These are phyloP conservation scores for Meredithiella fracta DNA, from an alignment of 2,329 filamentous ascomycete genomes.

Conservation along the genomic window DNA sequence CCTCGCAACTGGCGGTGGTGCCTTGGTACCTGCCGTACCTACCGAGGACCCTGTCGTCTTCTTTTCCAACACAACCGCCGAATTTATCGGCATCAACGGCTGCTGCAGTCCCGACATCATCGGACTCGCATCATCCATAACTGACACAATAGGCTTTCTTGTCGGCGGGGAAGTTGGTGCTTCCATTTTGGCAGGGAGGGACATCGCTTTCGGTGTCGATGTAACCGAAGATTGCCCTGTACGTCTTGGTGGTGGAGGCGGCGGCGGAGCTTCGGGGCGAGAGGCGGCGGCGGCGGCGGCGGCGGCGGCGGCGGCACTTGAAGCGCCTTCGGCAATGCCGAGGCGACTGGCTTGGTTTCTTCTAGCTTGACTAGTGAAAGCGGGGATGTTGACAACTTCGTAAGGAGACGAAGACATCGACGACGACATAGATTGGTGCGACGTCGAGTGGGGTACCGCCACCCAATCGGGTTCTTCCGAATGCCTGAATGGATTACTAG, in stretches of 20 bases:
- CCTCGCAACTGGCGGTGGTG: conserved; percentile 41
- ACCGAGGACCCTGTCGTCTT: not conserved
- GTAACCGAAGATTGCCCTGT: not conserved
- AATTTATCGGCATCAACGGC: conserved; percentile 9
- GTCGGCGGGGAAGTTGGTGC: conserved; percentile 1
- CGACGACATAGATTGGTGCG: conserved; percentile 36
- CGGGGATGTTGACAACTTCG: conserved; percentile 38
- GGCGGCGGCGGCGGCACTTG: conserved; percentile 16
- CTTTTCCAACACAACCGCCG: not conserved
- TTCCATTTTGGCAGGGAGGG: conserved; percentile 14
- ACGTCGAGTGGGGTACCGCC: conserved; percentile 37
- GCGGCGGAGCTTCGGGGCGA: conserved; percentile 28
- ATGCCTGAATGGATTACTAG: conserved; percentile 61
- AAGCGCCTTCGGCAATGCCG: conserved; percentile 25
- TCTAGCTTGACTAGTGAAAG: conserved; percentile 4
- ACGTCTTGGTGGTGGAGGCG: conserved; percentile 27
- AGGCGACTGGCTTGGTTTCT: conserved; percentile 21
- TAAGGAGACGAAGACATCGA: conserved; percentile 44
- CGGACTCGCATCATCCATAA: conserved; percentile 13
- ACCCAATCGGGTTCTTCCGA: conserved; percentile 77
- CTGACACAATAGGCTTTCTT: conserved; percentile 11
- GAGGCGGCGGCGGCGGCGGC: conserved; percentile 16
- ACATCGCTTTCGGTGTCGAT: conserved; percentile 14
- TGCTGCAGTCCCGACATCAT: not conserved
- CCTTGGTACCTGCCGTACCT: conserved; percentile 15